Conservation (phyloP, 371 early-diverging fungal genomes). For the Mucor irregularis region DNA sequence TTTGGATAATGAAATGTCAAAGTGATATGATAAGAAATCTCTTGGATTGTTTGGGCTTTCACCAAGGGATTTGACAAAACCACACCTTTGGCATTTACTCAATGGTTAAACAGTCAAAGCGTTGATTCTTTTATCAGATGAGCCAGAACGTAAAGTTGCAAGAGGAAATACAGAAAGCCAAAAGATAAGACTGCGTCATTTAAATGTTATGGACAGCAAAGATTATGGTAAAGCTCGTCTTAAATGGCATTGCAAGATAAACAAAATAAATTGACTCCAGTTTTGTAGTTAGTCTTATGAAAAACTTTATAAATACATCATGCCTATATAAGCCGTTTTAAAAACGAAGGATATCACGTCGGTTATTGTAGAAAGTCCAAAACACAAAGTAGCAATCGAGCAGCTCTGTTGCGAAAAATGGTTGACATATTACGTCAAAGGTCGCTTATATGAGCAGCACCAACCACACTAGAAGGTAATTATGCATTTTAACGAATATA, state of each 20-base stretch:
- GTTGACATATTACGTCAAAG: slow-evolving; percentile 7
- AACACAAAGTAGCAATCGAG: slow-evolving; percentile 10
- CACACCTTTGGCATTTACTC: slow-evolving; percentile 15
- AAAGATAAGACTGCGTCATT: slow-evolving; percentile 9
- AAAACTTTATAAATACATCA: slow-evolving; percentile 9
- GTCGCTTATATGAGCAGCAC: slow-evolving; percentile 7
- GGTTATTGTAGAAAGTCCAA: slow-evolving; percentile 17
- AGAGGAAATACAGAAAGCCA: slow-evolving; percentile 2
- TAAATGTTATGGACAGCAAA: slow-evolving; percentile 8
- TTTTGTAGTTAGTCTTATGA: slow-evolving; percentile 13
- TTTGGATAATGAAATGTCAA: too few relatives aligned
- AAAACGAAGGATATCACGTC: slow-evolving; percentile 14
- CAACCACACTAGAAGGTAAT: too few relatives aligned
- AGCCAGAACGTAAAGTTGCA: slow-evolving; percentile 19
- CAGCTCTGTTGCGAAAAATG: slow-evolving; percentile 13
- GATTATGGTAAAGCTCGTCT: slow-evolving; percentile 16
- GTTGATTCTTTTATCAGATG: slow-evolving; percentile 16
- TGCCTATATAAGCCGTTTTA: slow-evolving; percentile 8
- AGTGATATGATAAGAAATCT: too few relatives aligned
- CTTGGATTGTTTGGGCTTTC: too few relatives aligned
- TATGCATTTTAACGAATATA: too few relatives aligned
- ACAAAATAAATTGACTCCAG: slow-evolving; percentile 10
- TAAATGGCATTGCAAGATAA: slow-evolving; percentile 10
- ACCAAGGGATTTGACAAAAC: slow-evolving; percentile 9
- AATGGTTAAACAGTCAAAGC: slow-evolving; percentile 23